Conservation (phyloP, 768 basidiomycete genomes). For the Suillus lakei region DNA sequence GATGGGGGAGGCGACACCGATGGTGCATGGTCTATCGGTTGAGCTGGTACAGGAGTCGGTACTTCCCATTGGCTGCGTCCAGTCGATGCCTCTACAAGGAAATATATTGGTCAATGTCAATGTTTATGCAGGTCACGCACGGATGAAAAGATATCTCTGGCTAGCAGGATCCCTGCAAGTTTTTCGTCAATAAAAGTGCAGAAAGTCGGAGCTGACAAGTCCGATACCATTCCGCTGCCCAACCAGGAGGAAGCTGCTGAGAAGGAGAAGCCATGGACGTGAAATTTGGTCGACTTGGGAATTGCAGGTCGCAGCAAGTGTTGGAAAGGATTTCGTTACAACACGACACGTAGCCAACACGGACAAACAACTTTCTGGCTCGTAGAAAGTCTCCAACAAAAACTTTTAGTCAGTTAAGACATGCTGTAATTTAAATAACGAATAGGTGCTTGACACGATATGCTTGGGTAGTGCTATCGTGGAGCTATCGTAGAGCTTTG, state of each 20-base stretch:
- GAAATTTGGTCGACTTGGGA: neutral
- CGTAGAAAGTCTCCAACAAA: neutral
- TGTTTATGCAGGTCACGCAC: constrained; percentile 50
- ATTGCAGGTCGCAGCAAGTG: neutral
- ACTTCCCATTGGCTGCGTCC: constrained; percentile 91
- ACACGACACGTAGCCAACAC: constrained; percentile 26
- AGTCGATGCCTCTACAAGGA: constrained; percentile 72
- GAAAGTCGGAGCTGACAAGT: neutral
- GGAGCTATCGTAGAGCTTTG: neutral
- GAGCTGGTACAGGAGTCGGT: constrained; percentile 48
- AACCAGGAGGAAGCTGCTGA: constrained; percentile 88
- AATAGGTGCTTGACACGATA: constrained; percentile 1
- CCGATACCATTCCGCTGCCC: constrained; percentile 89
- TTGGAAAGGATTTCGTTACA: neutral
- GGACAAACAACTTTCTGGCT: constrained; percentile 18
- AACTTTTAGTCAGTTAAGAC: neutral
- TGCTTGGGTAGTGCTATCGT: neutral
- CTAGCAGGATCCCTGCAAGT: constrained; percentile 72
- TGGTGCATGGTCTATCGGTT: constrained; percentile 45
- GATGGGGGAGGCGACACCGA: constrained; percentile 50
- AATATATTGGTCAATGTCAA: constrained; percentile 11
- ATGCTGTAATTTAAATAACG: neutral
- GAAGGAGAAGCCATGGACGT: constrained; percentile 47
- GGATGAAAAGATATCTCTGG: constrained; percentile 88
- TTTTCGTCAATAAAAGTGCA: constrained; percentile 17